phyloP scores from a whole-genome alignment of 78 protist species.

The Planoprotostelium fungivorum region DNA sequence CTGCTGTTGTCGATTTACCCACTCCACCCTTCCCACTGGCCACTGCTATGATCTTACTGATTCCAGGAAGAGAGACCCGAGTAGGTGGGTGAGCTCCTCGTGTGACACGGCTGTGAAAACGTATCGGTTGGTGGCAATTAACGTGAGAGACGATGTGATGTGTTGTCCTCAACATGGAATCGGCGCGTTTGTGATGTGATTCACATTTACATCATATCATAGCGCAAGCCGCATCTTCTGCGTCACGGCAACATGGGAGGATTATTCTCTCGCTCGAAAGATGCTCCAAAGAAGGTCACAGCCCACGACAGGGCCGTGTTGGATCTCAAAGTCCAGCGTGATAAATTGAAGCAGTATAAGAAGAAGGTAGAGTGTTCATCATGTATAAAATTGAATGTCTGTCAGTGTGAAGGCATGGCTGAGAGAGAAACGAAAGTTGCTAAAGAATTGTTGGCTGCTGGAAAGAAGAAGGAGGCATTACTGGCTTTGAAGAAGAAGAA shows the following conservation, averaged over 20 bases:
- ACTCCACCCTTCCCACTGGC: slow-evolving; percentile 94
- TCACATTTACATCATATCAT: no score
- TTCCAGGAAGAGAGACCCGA: slow-evolving; percentile 16
- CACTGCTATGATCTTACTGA: slow-evolving; percentile 48
- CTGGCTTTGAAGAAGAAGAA: slow-evolving; percentile 61
- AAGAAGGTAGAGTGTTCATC: slow-evolving; percentile 13
- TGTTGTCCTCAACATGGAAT: no score
- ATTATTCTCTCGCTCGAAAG: not conserved
- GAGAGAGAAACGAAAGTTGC: slow-evolving; percentile 54
- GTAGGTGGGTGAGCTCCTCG: slow-evolving; percentile 11
- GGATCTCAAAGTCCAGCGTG: slow-evolving; percentile 65
- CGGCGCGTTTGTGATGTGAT: no score
- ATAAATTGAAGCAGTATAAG: slow-evolving; percentile 41
- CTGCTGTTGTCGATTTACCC: slow-evolving; percentile 89
- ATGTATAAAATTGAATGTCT: not conserved
- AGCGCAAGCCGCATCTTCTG: no score
- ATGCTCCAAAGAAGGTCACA: slow-evolving; percentile 18
- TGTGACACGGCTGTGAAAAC: not conserved
- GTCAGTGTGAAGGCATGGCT: slow-evolving; percentile 1
- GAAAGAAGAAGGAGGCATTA: slow-evolving; percentile 61
- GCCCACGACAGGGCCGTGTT: slow-evolving; percentile 60
- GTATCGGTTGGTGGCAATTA: no score
- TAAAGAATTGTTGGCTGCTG: slow-evolving; percentile 29
- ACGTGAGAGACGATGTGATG: no score
- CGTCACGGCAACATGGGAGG: not conserved